phyloP scores from a whole-genome alignment of 441 rosid genomes.

The Kokia cookei region DNA sequence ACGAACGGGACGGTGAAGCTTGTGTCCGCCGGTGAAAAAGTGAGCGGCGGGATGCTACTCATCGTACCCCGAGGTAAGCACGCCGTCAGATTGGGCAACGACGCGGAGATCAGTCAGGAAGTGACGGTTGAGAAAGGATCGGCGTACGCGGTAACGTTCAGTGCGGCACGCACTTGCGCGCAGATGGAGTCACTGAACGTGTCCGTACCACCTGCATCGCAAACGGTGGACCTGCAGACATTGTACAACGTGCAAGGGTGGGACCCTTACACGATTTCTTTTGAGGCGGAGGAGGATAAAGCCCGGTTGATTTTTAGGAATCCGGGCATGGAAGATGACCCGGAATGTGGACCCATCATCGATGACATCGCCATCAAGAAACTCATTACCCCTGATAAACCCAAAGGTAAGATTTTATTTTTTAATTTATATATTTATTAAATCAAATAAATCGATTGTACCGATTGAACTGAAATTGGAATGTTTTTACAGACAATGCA shows the following conservation, averaged over 20 bases:
- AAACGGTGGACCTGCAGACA: constrained; percentile 82
- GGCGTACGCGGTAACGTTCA: constrained; percentile 74
- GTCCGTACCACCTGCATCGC: constrained; percentile 74
- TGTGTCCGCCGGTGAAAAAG: constrained; percentile 69
- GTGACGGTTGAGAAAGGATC: constrained; percentile 76
- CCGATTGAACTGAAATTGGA: no score
- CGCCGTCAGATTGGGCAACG: constrained; percentile 84
- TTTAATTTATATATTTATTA: no score
- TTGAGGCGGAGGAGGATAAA: constrained; percentile 59
- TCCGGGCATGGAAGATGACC: constrained; percentile 97
- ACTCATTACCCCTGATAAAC: constrained; percentile 61
- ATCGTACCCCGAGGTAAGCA: constrained; percentile 79
- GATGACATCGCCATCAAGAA: constrained; percentile 86
- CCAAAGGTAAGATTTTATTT: constrained; percentile 50
- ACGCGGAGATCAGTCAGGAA: constrained; percentile 90
- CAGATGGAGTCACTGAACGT: constrained; percentile 87
- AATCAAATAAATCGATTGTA: no score
- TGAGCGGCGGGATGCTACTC: constrained; percentile 93
- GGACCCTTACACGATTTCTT: constrained; percentile 96
- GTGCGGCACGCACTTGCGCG: constrained; percentile 98
- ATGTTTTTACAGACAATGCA: constrained; percentile 50
- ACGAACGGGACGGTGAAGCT: constrained; percentile 69
- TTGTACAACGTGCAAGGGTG: constrained; percentile 89
- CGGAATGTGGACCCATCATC: constrained; percentile 90
- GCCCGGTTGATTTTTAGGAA: constrained; percentile 55